Evolutionary conservation across 192 early-diverging fungal genomes (phyloP).

Genomic region (Kappamyces sp.): DNA sequence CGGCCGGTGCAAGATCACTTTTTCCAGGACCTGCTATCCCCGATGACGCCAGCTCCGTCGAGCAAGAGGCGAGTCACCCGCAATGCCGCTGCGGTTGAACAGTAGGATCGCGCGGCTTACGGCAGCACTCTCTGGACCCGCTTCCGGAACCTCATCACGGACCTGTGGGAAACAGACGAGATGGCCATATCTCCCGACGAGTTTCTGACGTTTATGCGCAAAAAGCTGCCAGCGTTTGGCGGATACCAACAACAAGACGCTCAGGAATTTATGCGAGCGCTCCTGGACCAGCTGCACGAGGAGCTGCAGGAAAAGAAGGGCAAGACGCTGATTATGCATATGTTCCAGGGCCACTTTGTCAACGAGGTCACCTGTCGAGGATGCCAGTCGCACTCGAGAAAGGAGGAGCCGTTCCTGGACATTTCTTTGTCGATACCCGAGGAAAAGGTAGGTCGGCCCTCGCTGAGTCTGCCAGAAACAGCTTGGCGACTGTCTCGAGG

Average conservation of each 20-base stretch:
- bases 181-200: conserved; percentile 9
- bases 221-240: conserved; percentile 14
- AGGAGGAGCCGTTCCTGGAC: conserved; percentile 21
- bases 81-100: too few species aligned
- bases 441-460: too few species aligned
- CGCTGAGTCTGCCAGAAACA: too few species aligned
- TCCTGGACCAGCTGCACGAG: conserved; percentile 18
- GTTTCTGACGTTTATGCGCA: conserved; percentile 11
- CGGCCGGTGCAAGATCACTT: conserved; percentile 13
- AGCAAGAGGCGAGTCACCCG: too few species aligned
- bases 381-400: conserved; percentile 15
- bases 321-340: conserved; percentile 13
- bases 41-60: conserved; percentile 8
- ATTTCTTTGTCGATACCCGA: conserved; percentile 26
- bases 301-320: conserved; percentile 14
- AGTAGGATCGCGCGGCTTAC: too few species aligned
- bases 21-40: conserved; percentile 12
- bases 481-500: conserved; percentile 15
- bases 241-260: conserved; percentile 30
- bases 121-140: conserved; percentile 16
- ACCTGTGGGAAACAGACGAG: conserved; percentile 16
- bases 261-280: conserved; percentile 24
- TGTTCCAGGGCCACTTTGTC: conserved; percentile 17
- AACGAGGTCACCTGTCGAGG: conserved; percentile 3
- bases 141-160: conserved; percentile 7